Conservation (phyloP, 73 alveolate species). For the Paramecium octaurelia region DNA sequence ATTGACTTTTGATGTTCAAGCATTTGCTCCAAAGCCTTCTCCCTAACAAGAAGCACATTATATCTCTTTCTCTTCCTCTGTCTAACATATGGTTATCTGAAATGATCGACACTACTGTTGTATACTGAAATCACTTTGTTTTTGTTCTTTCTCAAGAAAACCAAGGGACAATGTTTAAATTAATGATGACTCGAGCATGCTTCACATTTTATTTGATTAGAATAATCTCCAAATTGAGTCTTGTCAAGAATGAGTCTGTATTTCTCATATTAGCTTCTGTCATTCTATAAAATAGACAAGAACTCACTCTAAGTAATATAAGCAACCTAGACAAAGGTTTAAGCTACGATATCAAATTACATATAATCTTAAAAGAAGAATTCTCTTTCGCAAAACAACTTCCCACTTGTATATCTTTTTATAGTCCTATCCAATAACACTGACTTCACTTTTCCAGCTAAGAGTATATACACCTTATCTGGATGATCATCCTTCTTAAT, state of each 20-base stretch:
- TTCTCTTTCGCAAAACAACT: slow-evolving; percentile 30
- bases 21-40: background rate
- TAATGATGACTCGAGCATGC: background rate
- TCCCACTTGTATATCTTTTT: background rate
- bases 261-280: background rate
- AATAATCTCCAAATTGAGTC: background rate
- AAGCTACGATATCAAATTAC: background rate
- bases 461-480: background rate
- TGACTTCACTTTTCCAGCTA: background rate
- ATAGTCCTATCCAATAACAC: background rate
- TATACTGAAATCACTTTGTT: background rate
- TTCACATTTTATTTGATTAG: background rate
- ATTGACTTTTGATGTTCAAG: background rate
- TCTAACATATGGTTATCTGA: background rate
- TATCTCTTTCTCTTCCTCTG: background rate
- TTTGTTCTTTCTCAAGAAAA: background rate
- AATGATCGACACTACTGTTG: background rate
- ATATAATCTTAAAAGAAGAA: background rate
- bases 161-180: background rate
- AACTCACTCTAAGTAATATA: background rate
- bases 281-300: background rate
- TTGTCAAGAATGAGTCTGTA: background rate
- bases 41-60: background rate
- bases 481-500: background rate
- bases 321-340: slow-evolving; percentile 16